Evolutionary conservation across 2,329 filamentous ascomycete species (phyloP), one percentile per base, ranked within the genome.

Genomic region (Cladosporium sp.): DNA sequence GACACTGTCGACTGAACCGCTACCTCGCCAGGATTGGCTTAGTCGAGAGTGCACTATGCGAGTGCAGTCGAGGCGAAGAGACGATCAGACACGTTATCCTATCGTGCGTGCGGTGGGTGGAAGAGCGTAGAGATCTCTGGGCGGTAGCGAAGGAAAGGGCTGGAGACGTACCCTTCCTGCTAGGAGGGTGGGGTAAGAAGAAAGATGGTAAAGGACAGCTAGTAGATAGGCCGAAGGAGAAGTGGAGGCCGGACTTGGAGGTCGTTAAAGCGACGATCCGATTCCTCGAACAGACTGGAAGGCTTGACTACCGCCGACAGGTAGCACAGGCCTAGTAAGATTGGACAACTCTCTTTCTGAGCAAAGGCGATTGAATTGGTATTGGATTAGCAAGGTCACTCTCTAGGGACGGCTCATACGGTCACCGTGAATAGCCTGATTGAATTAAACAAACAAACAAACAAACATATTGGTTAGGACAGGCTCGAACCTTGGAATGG

Each of bases 381-480:
- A 57, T 57, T 57, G 30, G 52, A 36, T 36, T n/a, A 57, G 52
- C 30, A 57, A 57, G 59, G 59, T 52, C 41, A 62, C 41, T 34
- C 41, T 51, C 26, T 61, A 61, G 28, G 59, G 59, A 62, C 59
- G 47, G 59, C 59, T 62, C 59, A 62, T 62, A 62, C 44, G 59
- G 59, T 49, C 59, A 62, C 30, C 44, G 59, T 62, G 59, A 32
- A 62, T 61, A 61, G 59, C 59, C 44, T 49, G 59, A 61, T n/a
- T 14, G 59, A 61, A 61, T 61, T 7, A 51, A 59, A n/a, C 55
- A 59, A 59, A 8, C 55, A 58, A 58, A 21, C 55, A 38, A 55
- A 30, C 55, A 58, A 58, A 21, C 34, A 58, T 58, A 58, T 41
- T 38, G 24, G 32, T 38, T 36, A 58, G 51, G 44, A 36, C 32